Base-by-base conservation (phyloP, 108 stramenopile genomes). In the Nannochloropsis salina region DNA sequence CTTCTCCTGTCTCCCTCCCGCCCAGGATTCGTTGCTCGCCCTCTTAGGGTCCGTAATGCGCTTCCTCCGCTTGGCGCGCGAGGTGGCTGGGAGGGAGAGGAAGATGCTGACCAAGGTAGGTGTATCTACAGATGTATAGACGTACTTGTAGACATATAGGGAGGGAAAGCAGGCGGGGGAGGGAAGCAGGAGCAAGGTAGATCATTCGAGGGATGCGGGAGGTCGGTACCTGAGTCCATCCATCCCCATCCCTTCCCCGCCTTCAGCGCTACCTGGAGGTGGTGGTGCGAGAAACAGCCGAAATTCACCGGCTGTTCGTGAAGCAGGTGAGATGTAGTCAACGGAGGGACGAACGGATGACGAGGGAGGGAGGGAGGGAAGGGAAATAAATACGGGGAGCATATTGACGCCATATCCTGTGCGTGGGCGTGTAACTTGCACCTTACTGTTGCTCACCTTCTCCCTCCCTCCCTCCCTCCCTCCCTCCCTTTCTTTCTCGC, bases 351-450 rank as follows among this genome's bases (percentile, higher is more conserved):
- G 47, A 51, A 9, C 9, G 47, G 47, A 12, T 12, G 47, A 12
- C 10, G 47, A 51, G n/a, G 47, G 47, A 51, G 47, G 47, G 47
- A 51, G 47, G 47, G 47, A 51, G 47, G 47, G 47, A 51, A 51
- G 47, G 12, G 12, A 12, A 12, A 51, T 11, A 12, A 12, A 51
- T 11, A 51, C 10, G 47, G 47, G 47, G 47, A 12, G 47, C n/a
- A n/a, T n/a, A n/a, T n/a, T n/a, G n/a, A 51, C 9, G 12, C 12
- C 47, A 51, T 51, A 12, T 11, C 12, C 9, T 51, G 47, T 12
- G 47, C 9, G 12, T 51, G 12, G 10, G 47, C 12, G 12, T 51
- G 47, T 51, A 9, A 51, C 47, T 11, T 12, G 12, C 47, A 51
- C 12, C 12, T 12, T 51, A 51, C 9, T 51, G 12, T 51, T 11